A percentile compares a stretch with the other conserved stretches of the same genome.
phyloP scores from a whole-genome alignment of 257 asterid species.

The Solanum commersonii region DNA sequence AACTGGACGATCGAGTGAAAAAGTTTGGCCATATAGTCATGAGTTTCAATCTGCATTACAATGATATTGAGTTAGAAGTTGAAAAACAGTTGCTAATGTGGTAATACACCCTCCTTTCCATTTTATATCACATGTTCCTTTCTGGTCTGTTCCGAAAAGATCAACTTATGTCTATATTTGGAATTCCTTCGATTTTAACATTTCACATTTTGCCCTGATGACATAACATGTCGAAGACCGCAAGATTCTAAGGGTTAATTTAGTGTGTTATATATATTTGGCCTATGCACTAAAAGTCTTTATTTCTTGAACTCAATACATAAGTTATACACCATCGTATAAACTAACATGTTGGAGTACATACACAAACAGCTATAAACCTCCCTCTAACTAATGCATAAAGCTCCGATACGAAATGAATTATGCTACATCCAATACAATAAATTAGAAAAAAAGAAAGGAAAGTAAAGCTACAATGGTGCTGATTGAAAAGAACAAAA shows the following conservation, averaged over 20 bases:
- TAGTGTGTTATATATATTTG: neutral
- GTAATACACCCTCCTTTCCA: neutral
- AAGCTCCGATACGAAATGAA: neutral
- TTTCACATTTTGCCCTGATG: neutral
- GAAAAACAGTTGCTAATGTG: neutral
- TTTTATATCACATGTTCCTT: neutral
- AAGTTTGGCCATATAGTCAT: constrained; percentile 80
- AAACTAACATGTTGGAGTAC: neutral
- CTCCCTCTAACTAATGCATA: neutral
- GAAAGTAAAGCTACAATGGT: neutral
- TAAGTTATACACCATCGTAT: neutral
- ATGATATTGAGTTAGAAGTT: neutral
- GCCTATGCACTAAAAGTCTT: neutral
- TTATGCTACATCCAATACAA: neutral
- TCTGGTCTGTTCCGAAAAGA: neutral
- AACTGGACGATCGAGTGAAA: constrained; percentile 57
- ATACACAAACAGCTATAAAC: neutral
- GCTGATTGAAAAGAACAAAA: neutral
- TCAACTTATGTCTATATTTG: neutral
- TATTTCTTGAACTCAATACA: neutral
- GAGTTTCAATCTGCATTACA: constrained; percentile 69
- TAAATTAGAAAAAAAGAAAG: neutral
- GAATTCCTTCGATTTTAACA: neutral
- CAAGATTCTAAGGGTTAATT: neutral
- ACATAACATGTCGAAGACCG: neutral